Evolutionary conservation across 2,329 filamentous ascomycete genomes (phyloP), one percentile per base, ranked within the genome.

Genomic region (Phialocephala subalpina): DNA sequence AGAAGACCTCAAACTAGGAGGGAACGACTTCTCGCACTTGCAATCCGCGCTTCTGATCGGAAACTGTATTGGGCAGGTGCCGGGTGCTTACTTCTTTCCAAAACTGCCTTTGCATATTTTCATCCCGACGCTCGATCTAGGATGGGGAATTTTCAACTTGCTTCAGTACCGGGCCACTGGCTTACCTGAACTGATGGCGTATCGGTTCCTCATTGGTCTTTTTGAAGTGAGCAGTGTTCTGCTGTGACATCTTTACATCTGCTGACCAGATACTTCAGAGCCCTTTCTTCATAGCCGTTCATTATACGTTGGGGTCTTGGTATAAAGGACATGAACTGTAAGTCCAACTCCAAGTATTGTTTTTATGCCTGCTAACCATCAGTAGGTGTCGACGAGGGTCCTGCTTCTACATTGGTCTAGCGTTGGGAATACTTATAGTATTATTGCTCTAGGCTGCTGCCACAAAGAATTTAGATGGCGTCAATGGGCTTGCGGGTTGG

Each of bases 71-170:
- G 35, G 55, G 22, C 29, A 38, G 16, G 33, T 58, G n/a, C 55
- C 55, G 38, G 29, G 29, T 6, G 55, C 55, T 20, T 16, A 42
- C 38, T 58, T 58, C 33, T 58, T 38, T 14, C 55, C 55, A 20
- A 58, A 38, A 25, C n/a, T 58, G 1, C 55, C 35, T 14, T 18
- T 58, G n/a, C 55, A 38, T 18, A 58, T 58, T 25, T 18, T 58
- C 29, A 58, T 58, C n/a, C 35, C 55, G 4, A 38, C 29, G 29
- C 20, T 58, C 18, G 55, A 40, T 40, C 33, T 58, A 4, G 55
- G 33, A 22, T 36, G 35, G 55, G 35, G 35, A 11, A 38, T 58
- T 18, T 58, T 58, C 55, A 38, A 58, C 11, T 58, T 58, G 55
- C 33, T 58, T 14, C 55, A 58, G 38, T 42, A 42, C 18, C 3